These are phyloP conservation scores for Cryphonectria carpinicola DNA, from an alignment of 2,329 filamentous ascomycete species.

Conservation along the genomic window DNA sequence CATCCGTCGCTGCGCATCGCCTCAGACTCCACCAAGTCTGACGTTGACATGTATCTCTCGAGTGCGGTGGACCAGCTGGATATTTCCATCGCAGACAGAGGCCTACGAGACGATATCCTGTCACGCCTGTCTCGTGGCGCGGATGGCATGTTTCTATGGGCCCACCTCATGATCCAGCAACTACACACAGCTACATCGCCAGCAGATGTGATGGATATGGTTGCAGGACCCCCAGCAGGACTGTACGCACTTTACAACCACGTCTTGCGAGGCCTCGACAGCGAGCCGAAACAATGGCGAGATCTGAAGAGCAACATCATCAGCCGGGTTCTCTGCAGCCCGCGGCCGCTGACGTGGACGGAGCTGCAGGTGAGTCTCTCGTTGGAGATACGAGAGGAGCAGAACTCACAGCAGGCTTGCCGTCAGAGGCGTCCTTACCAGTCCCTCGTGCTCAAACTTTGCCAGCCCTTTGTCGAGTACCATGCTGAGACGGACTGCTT, in stretches of 20 bases:
- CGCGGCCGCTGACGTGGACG: slow-evolving; percentile 4
- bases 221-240: background rate
- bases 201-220: background rate
- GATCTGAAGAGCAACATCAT: background rate
- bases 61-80: background rate
- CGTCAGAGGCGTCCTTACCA: background rate
- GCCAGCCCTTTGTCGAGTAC: slow-evolving; percentile 5
- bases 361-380: slow-evolving; percentile 7
- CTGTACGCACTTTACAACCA: background rate
- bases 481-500: background rate
- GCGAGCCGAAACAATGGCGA: background rate
- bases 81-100: background rate
- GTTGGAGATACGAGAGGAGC: background rate
- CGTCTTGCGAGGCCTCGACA: background rate
- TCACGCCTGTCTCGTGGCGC: background rate
- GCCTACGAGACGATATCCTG: background rate
- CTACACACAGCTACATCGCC: background rate
- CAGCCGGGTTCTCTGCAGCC: slow-evolving; percentile 3
- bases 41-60: slow-evolving; percentile 7
- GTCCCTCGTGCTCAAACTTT: background rate
- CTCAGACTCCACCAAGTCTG: slow-evolving; percentile 1
- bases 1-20: background rate
- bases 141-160: slow-evolving; percentile 10
- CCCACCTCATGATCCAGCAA: slow-evolving; percentile 1
- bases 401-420: background rate